Percentiles rank a stretch among this genome's conserved stretches.
phyloP scores from a whole-genome alignment of 2,329 filamentous ascomycete species.

The Ciborinia camelliae region DNA sequence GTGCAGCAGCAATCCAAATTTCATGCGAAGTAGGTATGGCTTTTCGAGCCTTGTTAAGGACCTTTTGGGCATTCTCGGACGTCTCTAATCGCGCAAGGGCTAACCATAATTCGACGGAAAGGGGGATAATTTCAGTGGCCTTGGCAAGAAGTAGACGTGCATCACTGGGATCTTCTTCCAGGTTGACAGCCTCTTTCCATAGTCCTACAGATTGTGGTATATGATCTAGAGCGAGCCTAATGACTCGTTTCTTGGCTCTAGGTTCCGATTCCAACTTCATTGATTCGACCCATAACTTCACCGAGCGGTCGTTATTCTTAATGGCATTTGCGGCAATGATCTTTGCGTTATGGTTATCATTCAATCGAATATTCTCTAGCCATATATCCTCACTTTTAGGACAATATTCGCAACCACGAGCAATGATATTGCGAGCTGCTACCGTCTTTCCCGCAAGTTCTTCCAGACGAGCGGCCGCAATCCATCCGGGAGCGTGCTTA shows the following conservation, averaged over 20 bases:
- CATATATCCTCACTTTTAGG: constrained; percentile 94
- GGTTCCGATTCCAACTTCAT: constrained; percentile 85
- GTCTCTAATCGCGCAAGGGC: constrained; percentile 86
- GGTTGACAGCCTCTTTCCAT: constrained; percentile 97
- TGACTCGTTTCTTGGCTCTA: constrained; percentile 85
- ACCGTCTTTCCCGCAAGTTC: constrained; percentile 90
- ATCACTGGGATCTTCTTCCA: constrained; percentile 87
- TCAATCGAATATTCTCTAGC: constrained; percentile 92
- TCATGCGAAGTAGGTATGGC: constrained; percentile 90
- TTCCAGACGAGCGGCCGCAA: constrained; percentile 87
- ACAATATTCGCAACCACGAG: constrained; percentile 83
- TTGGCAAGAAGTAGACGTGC: constrained; percentile 87
- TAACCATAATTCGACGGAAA: constrained; percentile 93
- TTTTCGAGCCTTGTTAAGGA: constrained; percentile 92
- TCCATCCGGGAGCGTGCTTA: constrained; percentile 91
- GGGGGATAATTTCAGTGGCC: constrained; percentile 89
- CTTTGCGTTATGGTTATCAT: constrained; percentile 89
- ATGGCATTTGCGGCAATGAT: constrained; percentile 93
- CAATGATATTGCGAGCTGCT: constrained; percentile 82
- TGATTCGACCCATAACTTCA: constrained; percentile 89
- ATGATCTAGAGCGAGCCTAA: constrained; percentile 86
- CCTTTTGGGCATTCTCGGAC: constrained; percentile 87
- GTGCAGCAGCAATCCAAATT: constrained; percentile 92
- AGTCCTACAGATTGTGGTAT: constrained; percentile 91
- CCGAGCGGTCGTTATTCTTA: constrained; percentile 83